Percentiles rank a stretch among this genome's conserved stretches.
Evolutionary conservation across 805 yeast species (phyloP).

Genomic region (Candida succiphila): DNA sequence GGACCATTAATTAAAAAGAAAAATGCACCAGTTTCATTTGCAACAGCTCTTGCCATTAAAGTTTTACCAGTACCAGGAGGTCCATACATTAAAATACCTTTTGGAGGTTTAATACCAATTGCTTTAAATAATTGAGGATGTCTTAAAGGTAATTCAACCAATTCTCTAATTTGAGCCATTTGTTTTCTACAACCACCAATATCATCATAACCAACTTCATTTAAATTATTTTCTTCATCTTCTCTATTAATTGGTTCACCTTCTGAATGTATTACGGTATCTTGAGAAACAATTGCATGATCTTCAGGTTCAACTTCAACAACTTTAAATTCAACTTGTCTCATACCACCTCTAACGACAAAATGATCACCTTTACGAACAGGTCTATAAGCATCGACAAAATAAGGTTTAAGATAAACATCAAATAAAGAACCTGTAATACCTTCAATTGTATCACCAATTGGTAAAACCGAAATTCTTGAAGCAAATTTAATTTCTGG

Average conservation of each 20-base stretch:
- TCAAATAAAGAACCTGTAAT: constrained; percentile 94
- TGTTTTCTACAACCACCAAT: constrained; percentile 99
- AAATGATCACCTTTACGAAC: constrained; percentile 96
- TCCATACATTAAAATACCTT: constrained; percentile 96
- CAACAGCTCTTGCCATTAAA: constrained; percentile 99
- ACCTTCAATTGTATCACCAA: constrained; percentile 97
- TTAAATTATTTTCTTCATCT: constrained; percentile 93
- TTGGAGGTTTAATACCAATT: constrained; percentile 98
- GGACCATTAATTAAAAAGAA: constrained; percentile 98
- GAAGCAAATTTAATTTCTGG: constrained; percentile 97
- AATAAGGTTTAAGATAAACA: constrained; percentile 93
- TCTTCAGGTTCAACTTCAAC: constrained; percentile 98
- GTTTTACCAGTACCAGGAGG: constrained; percentile 99
- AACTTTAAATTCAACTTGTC: constrained; percentile 97
- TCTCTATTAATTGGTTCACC: constrained; percentile 98
- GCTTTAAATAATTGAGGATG: constrained; percentile 97
- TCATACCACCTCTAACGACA: constrained; percentile 97
- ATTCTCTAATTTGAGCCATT: constrained; percentile 98
- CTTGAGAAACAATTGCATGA: constrained; percentile 96
- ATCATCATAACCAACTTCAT: constrained; percentile 97
- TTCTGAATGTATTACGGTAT: constrained; percentile 95
- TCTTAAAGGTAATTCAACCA: constrained; percentile 95
- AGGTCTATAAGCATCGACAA: constrained; percentile 98
- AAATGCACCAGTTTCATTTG: constrained; percentile 98
- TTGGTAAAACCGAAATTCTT: constrained; percentile 90